Conservation (phyloP, 306 rosid genomes). For the Inga oerstediana region DNA sequence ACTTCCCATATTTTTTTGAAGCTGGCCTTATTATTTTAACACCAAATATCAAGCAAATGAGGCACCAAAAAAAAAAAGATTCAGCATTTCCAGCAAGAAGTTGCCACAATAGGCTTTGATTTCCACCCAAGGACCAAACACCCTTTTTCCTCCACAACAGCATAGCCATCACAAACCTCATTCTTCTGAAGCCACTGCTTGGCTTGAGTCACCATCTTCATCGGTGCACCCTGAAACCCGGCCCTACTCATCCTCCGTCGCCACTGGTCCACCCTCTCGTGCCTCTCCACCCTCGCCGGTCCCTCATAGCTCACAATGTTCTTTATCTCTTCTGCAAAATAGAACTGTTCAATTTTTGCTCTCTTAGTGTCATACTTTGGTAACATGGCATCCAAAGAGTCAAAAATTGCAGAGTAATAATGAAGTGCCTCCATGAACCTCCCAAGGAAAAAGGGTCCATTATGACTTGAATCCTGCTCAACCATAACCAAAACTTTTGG, state of each 20-base stretch:
- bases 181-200: constrained; percentile 77
- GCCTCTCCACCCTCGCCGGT: constrained; percentile 81
- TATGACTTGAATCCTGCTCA: constrained; percentile 90
- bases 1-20: constrained; percentile 1
- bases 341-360: constrained; percentile 87
- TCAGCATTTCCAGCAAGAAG: constrained; percentile 92
- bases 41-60: not conserved
- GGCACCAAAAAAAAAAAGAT: not conserved
- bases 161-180: constrained; percentile 68
- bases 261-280: constrained; percentile 92
- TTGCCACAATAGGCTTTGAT: constrained; percentile 86
- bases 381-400: constrained; percentile 77
- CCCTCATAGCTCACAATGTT: constrained; percentile 96
- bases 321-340: constrained; percentile 90
- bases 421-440: constrained; percentile 93
- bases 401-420: constrained; percentile 92
- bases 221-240: constrained; percentile 74
- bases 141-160: constrained; percentile 84
- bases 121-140: constrained; percentile 93
- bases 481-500: constrained; percentile 71
- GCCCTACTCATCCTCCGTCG: constrained; percentile 90
- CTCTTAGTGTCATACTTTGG: constrained; percentile 87
- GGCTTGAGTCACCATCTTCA: constrained; percentile 67
- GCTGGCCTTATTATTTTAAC: constrained; percentile 36
- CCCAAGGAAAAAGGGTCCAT: constrained; percentile 93